Percentiles rank a stretch among this genome's conserved stretches.
Evolutionary conservation across 2,329 filamentous ascomycete genomes (phyloP).

Genomic region (Fusarium miscanthi): DNA sequence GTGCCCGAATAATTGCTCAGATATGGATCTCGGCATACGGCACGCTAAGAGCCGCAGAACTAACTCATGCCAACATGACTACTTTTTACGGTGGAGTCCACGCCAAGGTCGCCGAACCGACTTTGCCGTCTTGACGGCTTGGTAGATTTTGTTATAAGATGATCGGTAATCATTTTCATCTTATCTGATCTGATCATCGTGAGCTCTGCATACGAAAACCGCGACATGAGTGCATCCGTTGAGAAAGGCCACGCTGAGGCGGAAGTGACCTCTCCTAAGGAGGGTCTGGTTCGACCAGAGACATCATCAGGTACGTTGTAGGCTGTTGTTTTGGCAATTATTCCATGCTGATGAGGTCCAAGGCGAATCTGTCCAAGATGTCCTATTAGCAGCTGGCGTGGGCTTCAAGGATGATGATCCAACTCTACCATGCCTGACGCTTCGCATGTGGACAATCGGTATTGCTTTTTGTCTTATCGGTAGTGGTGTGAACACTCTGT

Average conservation of each 20-base stretch:
- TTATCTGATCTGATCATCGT: neutral
- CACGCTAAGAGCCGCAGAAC: neutral
- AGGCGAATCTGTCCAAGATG: conserved; percentile 36
- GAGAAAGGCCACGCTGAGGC: neutral
- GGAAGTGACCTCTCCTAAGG: neutral
- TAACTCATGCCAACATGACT: neutral
- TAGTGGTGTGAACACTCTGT: conserved; percentile 55
- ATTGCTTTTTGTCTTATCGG: conserved; percentile 52
- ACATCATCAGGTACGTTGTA: conserved; percentile 8
- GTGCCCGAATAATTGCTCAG: too few relatives aligned
- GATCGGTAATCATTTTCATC: neutral
- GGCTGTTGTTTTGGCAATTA: fast-evolving
- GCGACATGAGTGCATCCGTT: neutral
- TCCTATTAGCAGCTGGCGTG: conserved; percentile 48
- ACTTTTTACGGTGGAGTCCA: neutral
- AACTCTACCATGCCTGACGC: conserved; percentile 49
- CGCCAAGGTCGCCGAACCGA: neutral
- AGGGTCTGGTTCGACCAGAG: conserved; percentile 7
- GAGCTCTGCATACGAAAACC: neutral
- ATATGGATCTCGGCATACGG: neutral
- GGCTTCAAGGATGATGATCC: conserved; percentile 45
- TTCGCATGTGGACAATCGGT: conserved; percentile 54
- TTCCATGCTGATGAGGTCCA: neutral
- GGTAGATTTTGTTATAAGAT: conserved; percentile 7
- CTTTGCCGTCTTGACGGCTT: neutral